phyloP scores from a whole-genome alignment of 805 yeast species.

The Yarrowia porcina region DNA sequence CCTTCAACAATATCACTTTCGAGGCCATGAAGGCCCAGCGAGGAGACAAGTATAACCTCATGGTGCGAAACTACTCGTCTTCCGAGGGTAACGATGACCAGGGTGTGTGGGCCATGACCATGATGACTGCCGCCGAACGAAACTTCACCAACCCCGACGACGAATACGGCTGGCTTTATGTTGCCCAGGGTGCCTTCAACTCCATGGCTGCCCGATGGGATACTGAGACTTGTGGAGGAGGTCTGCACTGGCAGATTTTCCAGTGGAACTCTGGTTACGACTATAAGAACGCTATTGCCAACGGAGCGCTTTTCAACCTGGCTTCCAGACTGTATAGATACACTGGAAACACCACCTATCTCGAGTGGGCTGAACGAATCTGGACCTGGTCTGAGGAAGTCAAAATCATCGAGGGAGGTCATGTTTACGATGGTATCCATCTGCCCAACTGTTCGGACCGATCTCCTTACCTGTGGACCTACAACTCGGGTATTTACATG shows the following conservation, averaged over 20 bases:
- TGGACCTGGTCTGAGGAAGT: conserved; percentile 76
- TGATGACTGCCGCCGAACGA: conserved; percentile 86
- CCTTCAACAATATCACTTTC: conserved; percentile 57
- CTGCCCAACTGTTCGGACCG: conserved; percentile 59
- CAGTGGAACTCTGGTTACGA: conserved; percentile 92
- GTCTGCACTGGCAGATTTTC: conserved; percentile 94
- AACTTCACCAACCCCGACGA: conserved; percentile 72
- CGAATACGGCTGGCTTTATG: conserved; percentile 71
- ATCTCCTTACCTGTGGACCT: conserved; percentile 71
- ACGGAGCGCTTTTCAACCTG: conserved; percentile 82
- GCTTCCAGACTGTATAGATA: conserved; percentile 85
- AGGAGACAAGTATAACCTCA: conserved; percentile 70
- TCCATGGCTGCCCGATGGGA: conserved; percentile 94
- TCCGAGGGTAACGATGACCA: conserved; percentile 98
- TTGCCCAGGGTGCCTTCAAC: conserved; percentile 87
- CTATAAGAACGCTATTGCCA: conserved; percentile 88
- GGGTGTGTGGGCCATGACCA: conserved; percentile 94
- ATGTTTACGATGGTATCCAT: conserved; percentile 44
- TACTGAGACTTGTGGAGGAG: conserved; percentile 68
- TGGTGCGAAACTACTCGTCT: conserved; percentile 82
- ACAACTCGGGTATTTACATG: conserved; percentile 76
- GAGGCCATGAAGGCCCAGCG: conserved; percentile 69
- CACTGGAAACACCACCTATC: conserved; percentile 69
- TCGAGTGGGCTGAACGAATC: conserved; percentile 67
- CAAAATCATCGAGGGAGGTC: conserved; percentile 48